Evolutionary conservation across 805 yeast species (phyloP), one percentile per base, ranked within the genome.

Genomic region (Wickerhamomyces strasburgensis): DNA sequence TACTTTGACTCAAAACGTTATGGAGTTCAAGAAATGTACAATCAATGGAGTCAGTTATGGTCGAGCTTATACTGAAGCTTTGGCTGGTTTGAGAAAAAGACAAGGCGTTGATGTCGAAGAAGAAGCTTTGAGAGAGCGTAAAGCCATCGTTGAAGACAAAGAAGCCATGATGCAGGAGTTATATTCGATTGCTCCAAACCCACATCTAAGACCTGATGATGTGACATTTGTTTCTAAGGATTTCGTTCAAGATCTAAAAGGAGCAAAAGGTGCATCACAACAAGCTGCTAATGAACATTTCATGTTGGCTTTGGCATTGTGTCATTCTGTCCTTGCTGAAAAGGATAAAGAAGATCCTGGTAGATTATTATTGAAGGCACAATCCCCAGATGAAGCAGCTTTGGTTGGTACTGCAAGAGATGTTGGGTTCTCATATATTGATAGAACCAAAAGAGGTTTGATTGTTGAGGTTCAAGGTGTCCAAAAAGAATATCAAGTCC

Each of bases 351-450:
- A 69, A 18, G 69, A 76, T 47, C 78, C 85, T 3, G 70, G 63
- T 2, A 78, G 70, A 42, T 48, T 72, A 35, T 64, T 75, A 18
- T 61, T 82, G 27, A 80, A 81, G 51, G 93, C 93, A 0, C 93
- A 84, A 56, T 80, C 88, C 18, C 94, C 94, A 0, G 94, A 84
- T 67, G 94, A 84, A 60, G 88, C 89, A 19, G 93, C 94, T 1
- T 69, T 84, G 39, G 94, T 84, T 13, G 80, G 80, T 13, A 82
- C 93, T 15, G 93, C 93, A 0, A 71, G 89, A 56, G 81, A 83
- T 50, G 65, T 82, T 49, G 94, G 94, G 0, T 84, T 76, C 58
- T 70, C 73, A 26, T 83, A 82, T 54, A 56, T 71, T 14, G 79
- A 73, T 29, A 72, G 77, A 56, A 83, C 88, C 8, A 82, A 81